Percentiles rank a stretch among this genome's conserved stretches.
Conservation (phyloP, 176 grass and related monocot species). For the Rhynchospora breviuscula region DNA sequence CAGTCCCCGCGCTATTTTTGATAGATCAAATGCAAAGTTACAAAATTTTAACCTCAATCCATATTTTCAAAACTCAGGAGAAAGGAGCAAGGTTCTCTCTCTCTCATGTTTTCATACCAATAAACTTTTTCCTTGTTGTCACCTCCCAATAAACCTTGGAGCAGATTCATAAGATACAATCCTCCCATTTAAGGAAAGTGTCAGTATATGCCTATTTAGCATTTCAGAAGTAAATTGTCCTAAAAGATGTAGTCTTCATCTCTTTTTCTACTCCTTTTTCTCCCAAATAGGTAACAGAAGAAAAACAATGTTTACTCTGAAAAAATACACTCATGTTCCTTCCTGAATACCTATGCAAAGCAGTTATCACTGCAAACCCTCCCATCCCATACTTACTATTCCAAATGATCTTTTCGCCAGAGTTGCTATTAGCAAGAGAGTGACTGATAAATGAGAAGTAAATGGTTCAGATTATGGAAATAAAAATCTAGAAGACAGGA, state of each 20-base stretch:
- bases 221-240: not conserved
- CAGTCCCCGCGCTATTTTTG: not conserved
- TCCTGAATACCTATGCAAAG: not conserved
- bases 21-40: not conserved
- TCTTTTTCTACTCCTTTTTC: not conserved
- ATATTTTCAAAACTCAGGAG: not conserved
- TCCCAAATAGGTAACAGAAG: not conserved
- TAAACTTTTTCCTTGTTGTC: no score
- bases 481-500: not conserved
- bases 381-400: not conserved
- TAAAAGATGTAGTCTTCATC: not conserved
- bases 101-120: not conserved
- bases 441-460: not conserved
- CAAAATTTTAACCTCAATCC: not conserved
- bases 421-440: constrained; percentile 8
- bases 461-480: constrained; percentile 2
- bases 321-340: not conserved
- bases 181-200: no score
- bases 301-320: not conserved
- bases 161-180: no score
- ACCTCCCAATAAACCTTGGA: no score
- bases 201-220: no score
- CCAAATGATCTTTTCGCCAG: no score
- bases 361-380: not conserved
- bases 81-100: not conserved